Conservation (phyloP, 2,329 filamentous ascomycete genomes). For the Fusarium sp. region DNA sequence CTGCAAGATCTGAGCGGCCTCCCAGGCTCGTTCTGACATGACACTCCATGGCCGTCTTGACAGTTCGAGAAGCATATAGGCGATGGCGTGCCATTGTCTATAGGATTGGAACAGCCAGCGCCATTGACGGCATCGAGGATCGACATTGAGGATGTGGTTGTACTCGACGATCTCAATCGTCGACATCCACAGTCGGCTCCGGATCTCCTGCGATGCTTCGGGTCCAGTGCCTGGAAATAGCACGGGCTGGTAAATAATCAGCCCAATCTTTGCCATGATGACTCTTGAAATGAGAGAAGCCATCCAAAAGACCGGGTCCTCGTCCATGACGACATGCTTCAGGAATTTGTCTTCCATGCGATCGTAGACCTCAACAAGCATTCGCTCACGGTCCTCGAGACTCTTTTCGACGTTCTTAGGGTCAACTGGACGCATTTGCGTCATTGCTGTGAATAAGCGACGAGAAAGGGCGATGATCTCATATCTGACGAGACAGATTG, state of each 20-base stretch:
- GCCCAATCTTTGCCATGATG: slow-evolving; percentile 35
- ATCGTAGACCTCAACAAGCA: slow-evolving; percentile 36
- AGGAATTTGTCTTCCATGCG: slow-evolving; percentile 37
- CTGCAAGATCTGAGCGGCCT: slow-evolving; percentile 35
- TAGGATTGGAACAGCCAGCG: slow-evolving; percentile 35
- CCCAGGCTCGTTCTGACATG: slow-evolving; percentile 35
- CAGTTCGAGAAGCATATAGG: slow-evolving; percentile 34
- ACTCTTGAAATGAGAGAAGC: slow-evolving; percentile 33
- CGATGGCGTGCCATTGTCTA: slow-evolving; percentile 36
- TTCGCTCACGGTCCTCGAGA: slow-evolving; percentile 34
- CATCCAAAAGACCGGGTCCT: slow-evolving; percentile 34
- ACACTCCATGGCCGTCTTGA: slow-evolving; percentile 31
- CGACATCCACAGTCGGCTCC: slow-evolving; percentile 33
- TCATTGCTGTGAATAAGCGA: slow-evolving; percentile 26
- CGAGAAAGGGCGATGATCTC: slow-evolving; percentile 30
- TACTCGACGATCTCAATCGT: slow-evolving; percentile 40
- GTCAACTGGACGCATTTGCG: slow-evolving; percentile 32
- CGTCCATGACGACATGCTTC: slow-evolving; percentile 29
- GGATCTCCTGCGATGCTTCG: slow-evolving; percentile 27
- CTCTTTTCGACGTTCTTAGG: slow-evolving; percentile 28
- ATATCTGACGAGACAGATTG: slow-evolving; percentile 31
- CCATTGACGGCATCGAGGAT: slow-evolving; percentile 32
- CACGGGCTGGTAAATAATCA: slow-evolving; percentile 35
- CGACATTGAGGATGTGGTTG: slow-evolving; percentile 34
- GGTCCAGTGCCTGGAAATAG: slow-evolving; percentile 34